Evolutionary conservation across 192 early-diverging fungal genomes (phyloP), one percentile per base, ranked within the genome.

Genomic region (Haplosporangium gracile): DNA sequence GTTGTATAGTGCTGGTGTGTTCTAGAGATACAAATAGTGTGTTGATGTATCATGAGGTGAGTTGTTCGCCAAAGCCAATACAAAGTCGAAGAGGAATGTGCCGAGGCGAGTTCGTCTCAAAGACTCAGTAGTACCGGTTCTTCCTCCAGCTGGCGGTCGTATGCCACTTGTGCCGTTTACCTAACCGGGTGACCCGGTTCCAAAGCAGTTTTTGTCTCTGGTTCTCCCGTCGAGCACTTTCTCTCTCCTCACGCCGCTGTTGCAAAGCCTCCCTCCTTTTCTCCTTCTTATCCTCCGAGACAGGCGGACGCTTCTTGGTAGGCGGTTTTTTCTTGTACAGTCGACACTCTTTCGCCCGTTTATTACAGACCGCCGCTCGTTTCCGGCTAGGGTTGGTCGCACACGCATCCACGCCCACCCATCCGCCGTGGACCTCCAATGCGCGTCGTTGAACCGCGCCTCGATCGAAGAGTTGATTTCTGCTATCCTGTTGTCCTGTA

Each of bases 381-480:
- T 65, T 65, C 26, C 60, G 60, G 9, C 60, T 29, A 15, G 60
- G 60, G 60, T 65, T 65, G 11, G 60, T 65, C 29, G 60, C 60
- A 15, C 60, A 65, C 1, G 78, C 78, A 26, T 71, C 51, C 8
- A 81, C 43, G 4, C 80, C 80, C 4, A 81, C 38, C 80, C 80
- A 81, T 2, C 80, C 80, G 10, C 39, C 80, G 70, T 81, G 80
- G 7, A 70, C 45, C 16, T 26, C 26, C 40, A 81, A 36, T 2
- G 80, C 80, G 4, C 73, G 65, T 34, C 49, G 20, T 42, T 75
- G 73, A 3, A 81, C 42, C 1, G 36, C 51, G 13, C 45, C 18
- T 2, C 22, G 42, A n/a, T 81, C 36, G 29, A 70, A 81, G 1
- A 81, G 72, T 22, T 65, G 60, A 0, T 24, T 24, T 29, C 29